These are phyloP conservation scores for Chaetomiaceae sp. DNA, from an alignment of 2,329 filamentous ascomycete genomes.

Conservation along the genomic window DNA sequence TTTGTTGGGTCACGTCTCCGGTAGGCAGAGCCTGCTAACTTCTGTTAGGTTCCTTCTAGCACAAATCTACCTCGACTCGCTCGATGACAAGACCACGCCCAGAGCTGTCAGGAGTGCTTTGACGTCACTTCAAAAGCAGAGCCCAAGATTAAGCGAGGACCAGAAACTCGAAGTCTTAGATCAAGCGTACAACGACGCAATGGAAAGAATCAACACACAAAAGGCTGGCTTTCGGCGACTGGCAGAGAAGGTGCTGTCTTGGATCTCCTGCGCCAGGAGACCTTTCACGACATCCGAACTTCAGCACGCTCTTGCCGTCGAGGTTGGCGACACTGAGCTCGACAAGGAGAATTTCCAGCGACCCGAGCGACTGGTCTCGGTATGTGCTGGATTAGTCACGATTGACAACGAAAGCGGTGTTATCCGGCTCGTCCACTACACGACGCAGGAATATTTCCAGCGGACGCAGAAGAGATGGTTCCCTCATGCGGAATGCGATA, in stretches of 20 bases:
- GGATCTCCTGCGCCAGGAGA: conserved; percentile 31
- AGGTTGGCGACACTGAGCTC: conserved; percentile 22
- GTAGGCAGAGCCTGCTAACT: too few relatives aligned
- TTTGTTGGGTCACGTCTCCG: too few relatives aligned
- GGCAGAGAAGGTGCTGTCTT: conserved; percentile 28
- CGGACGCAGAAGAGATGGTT: conserved; percentile 8
- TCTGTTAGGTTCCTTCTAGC: conserved; percentile 11
- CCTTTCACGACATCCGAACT: conserved; percentile 29
- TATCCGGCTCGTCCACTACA: conserved; percentile 36
- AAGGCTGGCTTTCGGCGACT: conserved; percentile 22
- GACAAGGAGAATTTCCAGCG: conserved; percentile 28
- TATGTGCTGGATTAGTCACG: conserved; percentile 34
- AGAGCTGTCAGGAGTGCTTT: background rate
- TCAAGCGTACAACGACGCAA: conserved; percentile 31
- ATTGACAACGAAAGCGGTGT: conserved; percentile 31
- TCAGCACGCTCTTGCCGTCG: conserved; percentile 33
- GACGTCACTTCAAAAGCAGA: conserved; percentile 15
- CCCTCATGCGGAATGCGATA: conserved; percentile 1
- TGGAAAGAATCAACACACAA: conserved; percentile 28
- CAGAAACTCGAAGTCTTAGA: conserved; percentile 19
- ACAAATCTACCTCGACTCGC: background rate
- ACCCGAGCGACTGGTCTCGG: conserved; percentile 26
- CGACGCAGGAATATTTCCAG: conserved; percentile 36
- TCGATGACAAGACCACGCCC: conserved; percentile 2
- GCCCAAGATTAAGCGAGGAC: background rate